phyloP scores from a whole-genome alignment of 2,329 filamentous ascomycete species.

The Phymatotrichopsis omnivora region DNA sequence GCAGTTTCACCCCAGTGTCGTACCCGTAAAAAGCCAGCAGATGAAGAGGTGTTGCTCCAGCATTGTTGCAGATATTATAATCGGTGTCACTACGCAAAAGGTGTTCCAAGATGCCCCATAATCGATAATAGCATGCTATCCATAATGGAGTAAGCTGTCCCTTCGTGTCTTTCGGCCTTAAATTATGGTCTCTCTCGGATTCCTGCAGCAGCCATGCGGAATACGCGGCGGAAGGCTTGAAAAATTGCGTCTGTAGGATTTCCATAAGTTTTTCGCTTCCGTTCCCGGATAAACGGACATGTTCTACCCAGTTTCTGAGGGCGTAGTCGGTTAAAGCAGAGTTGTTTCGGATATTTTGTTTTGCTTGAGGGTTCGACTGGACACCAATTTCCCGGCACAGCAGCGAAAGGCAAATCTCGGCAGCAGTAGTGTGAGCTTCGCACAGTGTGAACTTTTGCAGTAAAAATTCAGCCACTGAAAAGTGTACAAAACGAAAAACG shows the following conservation, averaged over 20 bases:
- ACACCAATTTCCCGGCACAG: no score
- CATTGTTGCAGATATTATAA: conserved; percentile 8
- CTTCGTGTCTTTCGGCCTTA: no score
- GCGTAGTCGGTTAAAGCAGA: conserved; percentile 9
- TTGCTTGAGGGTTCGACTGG: no score
- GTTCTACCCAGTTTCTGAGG: not conserved
- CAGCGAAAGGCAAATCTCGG: not conserved
- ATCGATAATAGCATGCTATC: not conserved
- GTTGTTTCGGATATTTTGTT: no score
- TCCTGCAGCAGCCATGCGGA: not conserved
- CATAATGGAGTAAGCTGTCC: not conserved
- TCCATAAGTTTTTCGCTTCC: not conserved
- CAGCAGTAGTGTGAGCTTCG: not conserved
- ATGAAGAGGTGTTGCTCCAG: conserved; percentile 16
- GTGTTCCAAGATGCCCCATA: not conserved
- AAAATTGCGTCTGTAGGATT: not conserved
- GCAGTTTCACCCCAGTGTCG: conserved; percentile 1
- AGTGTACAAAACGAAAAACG: conserved; percentile 16
- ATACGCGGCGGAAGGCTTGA: not conserved
- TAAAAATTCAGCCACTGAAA: conserved; percentile 14
- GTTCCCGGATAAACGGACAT: not conserved
- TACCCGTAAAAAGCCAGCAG: conserved; percentile 12
- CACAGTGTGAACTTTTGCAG: not conserved
- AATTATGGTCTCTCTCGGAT: not conserved
- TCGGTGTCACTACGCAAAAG: not conserved